A percentile compares a stretch with the other conserved stretches of the same genome.
These are phyloP conservation scores for Ascocoryne sarcoides DNA, from an alignment of 2,329 filamentous ascomycete genomes.

Conservation along the genomic window DNA sequence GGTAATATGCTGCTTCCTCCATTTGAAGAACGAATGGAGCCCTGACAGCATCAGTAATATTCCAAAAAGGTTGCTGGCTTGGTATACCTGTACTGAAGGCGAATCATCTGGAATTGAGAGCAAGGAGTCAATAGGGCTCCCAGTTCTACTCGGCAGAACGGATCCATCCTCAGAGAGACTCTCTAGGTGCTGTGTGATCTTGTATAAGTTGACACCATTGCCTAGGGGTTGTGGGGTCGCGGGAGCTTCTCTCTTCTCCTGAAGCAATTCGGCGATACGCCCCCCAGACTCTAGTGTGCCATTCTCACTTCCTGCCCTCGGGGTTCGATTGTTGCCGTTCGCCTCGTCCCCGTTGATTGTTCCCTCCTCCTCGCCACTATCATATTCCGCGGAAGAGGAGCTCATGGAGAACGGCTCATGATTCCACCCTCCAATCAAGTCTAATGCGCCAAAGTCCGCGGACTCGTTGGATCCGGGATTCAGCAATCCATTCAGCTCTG, in stretches of 20 bases:
- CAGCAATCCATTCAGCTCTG: constrained; percentile 14
- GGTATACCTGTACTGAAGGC: constrained; percentile 67
- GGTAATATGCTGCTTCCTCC: constrained; percentile 67
- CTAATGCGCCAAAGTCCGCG: constrained; percentile 24
- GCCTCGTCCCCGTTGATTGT: constrained; percentile 31
- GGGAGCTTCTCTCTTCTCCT: constrained; percentile 22
- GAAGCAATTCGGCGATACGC: constrained; percentile 21
- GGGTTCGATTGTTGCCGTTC: constrained; percentile 30
- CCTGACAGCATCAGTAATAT: constrained; percentile 33
- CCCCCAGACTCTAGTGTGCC: constrained; percentile 7
- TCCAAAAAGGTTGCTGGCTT: not conserved
- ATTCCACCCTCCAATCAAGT: constrained; percentile 16
- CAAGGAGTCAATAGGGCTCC: constrained; percentile 61
- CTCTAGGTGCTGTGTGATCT: constrained; percentile 30
- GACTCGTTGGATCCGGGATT: constrained; percentile 15
- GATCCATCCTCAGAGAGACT: constrained; percentile 44
- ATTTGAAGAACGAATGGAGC: constrained; percentile 55
- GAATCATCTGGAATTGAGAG: constrained; percentile 74
- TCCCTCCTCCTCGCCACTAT: constrained; percentile 50
- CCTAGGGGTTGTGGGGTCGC: constrained; percentile 23
- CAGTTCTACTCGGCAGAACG: constrained; percentile 44
- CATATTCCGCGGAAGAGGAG: constrained; percentile 55
- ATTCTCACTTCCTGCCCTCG: constrained; percentile 37
- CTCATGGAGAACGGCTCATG: constrained; percentile 51
- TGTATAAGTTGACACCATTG: constrained; percentile 30